Evolutionary conservation across 2,329 filamentous ascomycete genomes (phyloP).

Genomic region (Neofusicoccum laricinum): DNA sequence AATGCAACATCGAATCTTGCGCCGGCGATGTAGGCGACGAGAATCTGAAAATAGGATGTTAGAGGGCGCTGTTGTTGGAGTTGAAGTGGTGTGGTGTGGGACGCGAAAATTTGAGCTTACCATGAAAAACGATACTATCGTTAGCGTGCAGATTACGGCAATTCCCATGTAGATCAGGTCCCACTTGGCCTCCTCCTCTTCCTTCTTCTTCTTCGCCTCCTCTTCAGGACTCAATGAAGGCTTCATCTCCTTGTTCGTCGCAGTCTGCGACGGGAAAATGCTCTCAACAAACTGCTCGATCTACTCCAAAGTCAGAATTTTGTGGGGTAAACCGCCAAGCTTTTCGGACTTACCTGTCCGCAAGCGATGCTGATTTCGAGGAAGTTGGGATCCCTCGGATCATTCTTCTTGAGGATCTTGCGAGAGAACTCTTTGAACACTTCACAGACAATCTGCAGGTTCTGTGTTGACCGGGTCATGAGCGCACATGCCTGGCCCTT

Average conservation of each 20-base stretch:
- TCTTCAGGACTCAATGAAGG: constrained; percentile 50
- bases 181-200: constrained; percentile 50
- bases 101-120: constrained; percentile 50
- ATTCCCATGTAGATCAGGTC: constrained; percentile 62
- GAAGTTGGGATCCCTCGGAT: constrained; percentile 88
- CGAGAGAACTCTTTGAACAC: constrained; percentile 76
- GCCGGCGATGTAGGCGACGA: constrained; percentile 73
- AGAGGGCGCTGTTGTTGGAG: not conserved
- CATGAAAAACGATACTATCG: constrained; percentile 73
- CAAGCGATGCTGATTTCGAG: constrained; percentile 88
- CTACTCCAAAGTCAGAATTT: constrained; percentile 41
- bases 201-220: constrained; percentile 53
- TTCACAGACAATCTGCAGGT: constrained; percentile 75
- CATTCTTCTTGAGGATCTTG: constrained; percentile 89
- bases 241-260: constrained; percentile 23
- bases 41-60: constrained; percentile 40
- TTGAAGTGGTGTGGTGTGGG: constrained; percentile 17
- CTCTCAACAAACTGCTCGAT: constrained; percentile 95
- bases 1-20: constrained; percentile 75
- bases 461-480: constrained; percentile 92
- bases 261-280: constrained; percentile 77
- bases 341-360: constrained; percentile 62
- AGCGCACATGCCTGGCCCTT: constrained; percentile 89
- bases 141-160: constrained; percentile 66
- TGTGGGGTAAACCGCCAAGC: constrained; percentile 3